These are phyloP conservation scores for Xylaria acuta DNA, from an alignment of 495 filamentous ascomycete genomes.

Conservation along the genomic window DNA sequence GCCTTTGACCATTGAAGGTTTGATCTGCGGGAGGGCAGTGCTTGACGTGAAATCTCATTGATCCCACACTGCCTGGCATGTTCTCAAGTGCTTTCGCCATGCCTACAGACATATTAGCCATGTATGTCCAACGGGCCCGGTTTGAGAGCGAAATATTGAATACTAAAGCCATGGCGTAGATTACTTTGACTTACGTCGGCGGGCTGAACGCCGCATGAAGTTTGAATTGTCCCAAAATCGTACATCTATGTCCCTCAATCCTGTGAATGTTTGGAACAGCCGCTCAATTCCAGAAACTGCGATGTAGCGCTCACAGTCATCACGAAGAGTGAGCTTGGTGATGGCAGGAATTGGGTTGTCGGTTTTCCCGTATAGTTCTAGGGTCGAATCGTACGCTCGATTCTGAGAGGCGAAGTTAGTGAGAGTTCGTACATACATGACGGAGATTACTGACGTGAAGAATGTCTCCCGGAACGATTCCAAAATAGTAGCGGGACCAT, in stretches of 20 bases:
- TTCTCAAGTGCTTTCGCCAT: conserved; percentile 13
- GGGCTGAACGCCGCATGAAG: not conserved
- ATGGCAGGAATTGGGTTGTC: not conserved
- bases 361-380: not conserved
- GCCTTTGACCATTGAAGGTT: not conserved
- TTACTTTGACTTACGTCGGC: not conserved
- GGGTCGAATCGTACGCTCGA: not conserved
- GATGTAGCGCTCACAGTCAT: conserved; percentile 15
- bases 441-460: conserved; percentile 5
- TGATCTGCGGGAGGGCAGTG: conserved; percentile 11
- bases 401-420: conserved; percentile 7
- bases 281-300: not conserved
- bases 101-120: not conserved
- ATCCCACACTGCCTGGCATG: not conserved
- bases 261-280: not conserved
- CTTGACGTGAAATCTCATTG: conserved; percentile 13
- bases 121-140: not conserved
- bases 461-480: conserved; percentile 2
- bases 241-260: conserved; percentile 6
- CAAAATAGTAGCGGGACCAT: not conserved
- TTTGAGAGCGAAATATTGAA: not conserved
- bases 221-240: conserved; percentile 6
- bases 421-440: not conserved
- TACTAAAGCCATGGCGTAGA: not conserved
- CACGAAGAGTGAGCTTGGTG: conserved; percentile 14